Conservation (phyloP, 2,329 filamentous ascomycete species). For the Pyricularia sp. region DNA sequence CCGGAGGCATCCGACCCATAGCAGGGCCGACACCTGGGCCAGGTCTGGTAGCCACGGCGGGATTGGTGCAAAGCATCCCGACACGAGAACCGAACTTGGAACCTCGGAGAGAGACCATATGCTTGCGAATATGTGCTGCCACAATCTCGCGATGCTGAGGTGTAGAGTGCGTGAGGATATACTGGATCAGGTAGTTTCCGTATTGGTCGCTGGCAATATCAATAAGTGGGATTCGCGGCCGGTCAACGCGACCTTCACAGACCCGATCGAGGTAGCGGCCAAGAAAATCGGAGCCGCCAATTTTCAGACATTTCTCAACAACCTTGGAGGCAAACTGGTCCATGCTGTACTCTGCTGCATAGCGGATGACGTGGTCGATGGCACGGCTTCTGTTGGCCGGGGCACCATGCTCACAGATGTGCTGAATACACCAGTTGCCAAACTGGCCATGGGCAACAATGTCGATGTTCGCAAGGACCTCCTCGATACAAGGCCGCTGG, state of each 20-base stretch:
- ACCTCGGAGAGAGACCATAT: conserved; percentile 96
- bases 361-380: conserved; percentile 88
- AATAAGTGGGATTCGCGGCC: conserved; percentile 90
- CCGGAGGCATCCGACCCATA: conserved; percentile 45
- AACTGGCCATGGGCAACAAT: conserved; percentile 96
- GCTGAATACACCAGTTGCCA: conserved; percentile 99
- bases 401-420: conserved; percentile 93
- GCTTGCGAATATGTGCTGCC: conserved; percentile 88
- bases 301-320: conserved; percentile 97
- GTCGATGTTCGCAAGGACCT: conserved; percentile 89
- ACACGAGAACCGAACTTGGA: conserved; percentile 98
- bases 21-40: conserved; percentile 66
- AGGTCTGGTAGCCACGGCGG: conserved; percentile 74
- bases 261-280: conserved; percentile 87
- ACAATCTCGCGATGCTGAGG: conserved; percentile 87
- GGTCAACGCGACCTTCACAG: conserved; percentile 78
- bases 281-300: conserved; percentile 81
- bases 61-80: conserved; percentile 97
- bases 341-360: conserved; percentile 93
- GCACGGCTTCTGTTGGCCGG: conserved; percentile 84
- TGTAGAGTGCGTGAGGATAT: conserved; percentile 81
- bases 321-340: conserved; percentile 99
- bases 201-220: conserved; percentile 98
- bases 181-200: conserved; percentile 95
- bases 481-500: conserved; percentile 90